Evolutionary conservation across 2,329 filamentous ascomycete genomes (phyloP).

Genomic region (Colletotrichum plurivorum): DNA sequence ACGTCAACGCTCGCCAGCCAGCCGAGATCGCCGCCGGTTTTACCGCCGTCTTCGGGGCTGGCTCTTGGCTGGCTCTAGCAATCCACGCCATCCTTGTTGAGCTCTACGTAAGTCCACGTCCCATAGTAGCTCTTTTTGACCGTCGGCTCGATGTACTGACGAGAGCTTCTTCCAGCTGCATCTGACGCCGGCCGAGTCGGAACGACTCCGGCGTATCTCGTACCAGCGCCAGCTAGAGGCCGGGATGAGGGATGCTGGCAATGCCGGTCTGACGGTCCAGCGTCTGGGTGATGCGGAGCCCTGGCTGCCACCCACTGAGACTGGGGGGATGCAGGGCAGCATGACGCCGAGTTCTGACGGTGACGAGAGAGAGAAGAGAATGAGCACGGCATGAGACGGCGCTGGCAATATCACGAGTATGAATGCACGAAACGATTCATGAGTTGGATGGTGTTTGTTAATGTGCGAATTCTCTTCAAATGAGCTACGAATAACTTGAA

Average conservation of each 20-base stretch:
- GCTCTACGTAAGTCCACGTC: slow-evolving; percentile 46
- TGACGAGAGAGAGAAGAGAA: slow-evolving; percentile 17
- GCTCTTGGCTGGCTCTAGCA: slow-evolving; percentile 55
- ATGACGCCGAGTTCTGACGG: slow-evolving; percentile 20
- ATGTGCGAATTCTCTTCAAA: too few relatives aligned
- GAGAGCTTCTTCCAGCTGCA: slow-evolving; percentile 52
- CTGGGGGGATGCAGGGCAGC: slow-evolving; percentile 6
- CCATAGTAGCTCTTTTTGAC: background rate
- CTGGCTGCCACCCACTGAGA: slow-evolving; percentile 32
- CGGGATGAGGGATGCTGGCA: slow-evolving; percentile 62
- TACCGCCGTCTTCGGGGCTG: slow-evolving; percentile 62
- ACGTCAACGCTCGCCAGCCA: slow-evolving; percentile 47
- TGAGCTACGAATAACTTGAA: too few relatives aligned
- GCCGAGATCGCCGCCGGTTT: slow-evolving; percentile 57
- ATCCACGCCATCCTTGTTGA: slow-evolving; percentile 41
- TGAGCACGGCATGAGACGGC: background rate
- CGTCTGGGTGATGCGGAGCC: slow-evolving; percentile 53
- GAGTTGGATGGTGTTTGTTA: too few relatives aligned
- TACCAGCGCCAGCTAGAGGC: slow-evolving; percentile 68
- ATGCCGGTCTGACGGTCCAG: slow-evolving; percentile 59
- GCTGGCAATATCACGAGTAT: background rate
- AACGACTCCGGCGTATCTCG: slow-evolving; percentile 64
- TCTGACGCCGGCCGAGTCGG: slow-evolving; percentile 64
- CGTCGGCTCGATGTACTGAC: background rate
- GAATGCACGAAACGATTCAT: too few relatives aligned